Conservation (phyloP, 164 flowering plant species). For the Litsea cubeba region DNA sequence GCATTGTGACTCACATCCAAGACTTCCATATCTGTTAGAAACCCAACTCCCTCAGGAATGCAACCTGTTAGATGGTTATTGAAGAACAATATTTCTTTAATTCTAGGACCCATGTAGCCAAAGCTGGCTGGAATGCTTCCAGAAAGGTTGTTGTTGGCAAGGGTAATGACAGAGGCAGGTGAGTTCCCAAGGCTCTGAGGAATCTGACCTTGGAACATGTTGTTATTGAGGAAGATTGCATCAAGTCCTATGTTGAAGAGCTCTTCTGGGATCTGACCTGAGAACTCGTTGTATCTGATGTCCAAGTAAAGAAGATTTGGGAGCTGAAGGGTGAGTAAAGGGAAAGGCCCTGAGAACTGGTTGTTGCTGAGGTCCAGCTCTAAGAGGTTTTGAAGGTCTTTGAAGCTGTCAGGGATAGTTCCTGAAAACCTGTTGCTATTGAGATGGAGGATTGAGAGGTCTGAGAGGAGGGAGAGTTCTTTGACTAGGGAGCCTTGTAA, state of each 20-base stretch:
- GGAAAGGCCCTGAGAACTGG: conserved; percentile 70
- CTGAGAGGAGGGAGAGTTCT: conserved; percentile 64
- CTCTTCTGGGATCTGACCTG: conserved; percentile 67
- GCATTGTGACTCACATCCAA: conserved; percentile 79
- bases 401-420: conserved; percentile 53
- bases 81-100: conserved; percentile 72
- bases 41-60: conserved; percentile 80
- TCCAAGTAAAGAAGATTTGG: conserved; percentile 74
- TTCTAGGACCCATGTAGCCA: conserved; percentile 48
- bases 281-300: conserved; percentile 71
- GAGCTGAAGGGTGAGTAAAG: conserved; percentile 34
- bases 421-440: conserved; percentile 86
- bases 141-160: conserved; percentile 73
- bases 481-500: conserved; percentile 61
- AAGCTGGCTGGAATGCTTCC: conserved; percentile 70
- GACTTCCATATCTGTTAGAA: conserved; percentile 57
- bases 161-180: conserved; percentile 78
- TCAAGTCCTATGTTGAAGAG: conserved; percentile 58
- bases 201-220: conserved; percentile 61
- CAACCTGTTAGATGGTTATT: conserved; percentile 87
- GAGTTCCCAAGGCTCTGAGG: conserved; percentile 73
- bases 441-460: conserved; percentile 65
- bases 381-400: conserved; percentile 36
- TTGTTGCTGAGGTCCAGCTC: conserved; percentile 92
- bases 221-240: conserved; percentile 77